Base-by-base conservation (phyloP, 768 basidiomycete species). In the Boletus reticuloceps region DNA sequence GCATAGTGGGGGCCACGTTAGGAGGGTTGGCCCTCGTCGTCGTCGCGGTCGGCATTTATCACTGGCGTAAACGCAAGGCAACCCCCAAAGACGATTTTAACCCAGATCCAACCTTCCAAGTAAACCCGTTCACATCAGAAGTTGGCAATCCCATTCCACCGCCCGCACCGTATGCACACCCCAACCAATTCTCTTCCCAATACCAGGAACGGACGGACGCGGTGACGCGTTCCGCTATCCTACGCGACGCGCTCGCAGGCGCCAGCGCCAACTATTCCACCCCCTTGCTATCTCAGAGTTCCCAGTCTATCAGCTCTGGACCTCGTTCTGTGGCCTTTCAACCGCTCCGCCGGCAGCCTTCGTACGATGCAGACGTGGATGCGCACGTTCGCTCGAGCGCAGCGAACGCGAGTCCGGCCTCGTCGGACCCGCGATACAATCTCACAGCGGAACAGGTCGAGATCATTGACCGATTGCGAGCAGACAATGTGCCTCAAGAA, bases 381-480 rank as follows among this genome's bases (percentile, higher is more conserved):
- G 6, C 4, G 22, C 22, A 6, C 12, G 22, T 4, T 20, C 3
- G 0, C 25, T 11, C 52, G 31, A 50, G 16, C 22, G 4, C 6
- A 7, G 10, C 10, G 17, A 50, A 51, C 34, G 14, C 7, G 19
- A 7, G 20, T 16, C 47, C 42, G 6, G 37, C 49, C 1, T 37
- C 39, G n/a, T 39, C n/a, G 5, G 58, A 54, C 22, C 1, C 49
- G 42, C 47, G 36, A 16, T 42, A 51, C 16, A 38, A 40, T 39
- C 54, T 68, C 20, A 65, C 58, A 4, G 17, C 38, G n/a, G 46
- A 46, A 1, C 66, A 67, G 43, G 22, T 55, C 27, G 54, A 58
- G 22, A 25, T 57, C 37, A 41, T 67, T 22, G 41, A 58, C 2
- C 61, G 25, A 16, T 11, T 68, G 39, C 49, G 51, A 7, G 14